Percentiles rank a stretch among this genome's conserved stretches.
phyloP scores from a whole-genome alignment of 2,329 filamentous ascomycete genomes.

The Calonectria multiphialidica region DNA sequence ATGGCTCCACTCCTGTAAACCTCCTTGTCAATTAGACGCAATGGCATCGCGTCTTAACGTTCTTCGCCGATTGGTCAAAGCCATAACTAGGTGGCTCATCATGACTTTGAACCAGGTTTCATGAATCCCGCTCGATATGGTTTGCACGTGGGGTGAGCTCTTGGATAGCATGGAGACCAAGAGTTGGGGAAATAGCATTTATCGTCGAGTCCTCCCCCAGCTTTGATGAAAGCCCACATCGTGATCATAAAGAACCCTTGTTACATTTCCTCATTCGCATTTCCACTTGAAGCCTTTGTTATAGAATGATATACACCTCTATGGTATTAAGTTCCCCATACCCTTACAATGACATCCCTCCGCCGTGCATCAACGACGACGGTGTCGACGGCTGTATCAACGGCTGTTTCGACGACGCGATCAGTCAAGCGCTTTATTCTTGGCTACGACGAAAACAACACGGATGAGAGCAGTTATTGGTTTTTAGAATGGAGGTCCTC shows the following conservation, averaged over 20 bases:
- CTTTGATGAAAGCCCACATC: too few relatives aligned
- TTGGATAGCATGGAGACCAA: not conserved
- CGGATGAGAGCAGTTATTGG: not conserved
- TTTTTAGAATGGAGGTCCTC: slow-evolving; percentile 18
- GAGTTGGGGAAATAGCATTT: not conserved
- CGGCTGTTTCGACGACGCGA: not conserved
- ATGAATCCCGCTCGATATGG: not conserved
- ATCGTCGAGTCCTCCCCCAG: not conserved
- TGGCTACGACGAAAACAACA: not conserved
- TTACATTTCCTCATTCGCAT: not conserved
- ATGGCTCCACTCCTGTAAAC: not conserved
- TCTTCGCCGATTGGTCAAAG: not conserved
- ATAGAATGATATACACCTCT: not conserved
- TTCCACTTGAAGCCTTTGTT: not conserved
- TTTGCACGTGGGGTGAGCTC: not conserved
- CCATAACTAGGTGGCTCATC: not conserved
- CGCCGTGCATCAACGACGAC: not conserved
- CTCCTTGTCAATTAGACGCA: not conserved
- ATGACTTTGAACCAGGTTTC: not conserved
- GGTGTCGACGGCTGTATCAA: not conserved
- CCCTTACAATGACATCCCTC: not conserved
- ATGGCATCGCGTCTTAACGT: not conserved
- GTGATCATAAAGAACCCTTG: not conserved
- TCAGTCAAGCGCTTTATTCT: slow-evolving; percentile 5
- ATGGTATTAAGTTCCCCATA: not conserved